Evolutionary conservation across 75 land plant genomes (phyloP), one percentile per base, ranked within the genome.

Genomic region (Selaginella moellendorffii): DNA sequence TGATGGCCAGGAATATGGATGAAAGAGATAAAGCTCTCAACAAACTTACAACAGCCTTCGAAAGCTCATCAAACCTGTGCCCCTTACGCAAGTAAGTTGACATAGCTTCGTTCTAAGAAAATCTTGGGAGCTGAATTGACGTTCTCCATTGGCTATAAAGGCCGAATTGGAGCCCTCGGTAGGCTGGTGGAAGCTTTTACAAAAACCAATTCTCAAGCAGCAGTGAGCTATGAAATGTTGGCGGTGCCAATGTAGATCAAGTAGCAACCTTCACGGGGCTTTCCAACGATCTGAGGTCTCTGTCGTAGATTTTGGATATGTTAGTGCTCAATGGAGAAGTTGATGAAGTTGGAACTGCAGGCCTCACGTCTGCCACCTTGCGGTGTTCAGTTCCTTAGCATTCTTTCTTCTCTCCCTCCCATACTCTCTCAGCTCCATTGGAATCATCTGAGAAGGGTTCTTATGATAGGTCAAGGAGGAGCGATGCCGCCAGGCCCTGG

Each of bases 101-200:
- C n/a, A n/a, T n/a, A n/a, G n/a, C n/a, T n/a, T n/a, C n/a, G n/a
- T n/a, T n/a, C n/a, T n/a, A n/a, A n/a, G n/a, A n/a, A n/a, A n/a
- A n/a, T n/a, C n/a, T n/a, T n/a, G n/a, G n/a, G n/a, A n/a, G n/a
- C n/a, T n/a, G n/a, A n/a, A n/a, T n/a, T n/a, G n/a, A n/a, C n/a
- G n/a, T 1, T 68, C 12, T 63, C 24, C 19, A 31, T 68, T 52
- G 73, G 73, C 54, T 74, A 77, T 42, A 77, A 79, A 54, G 68
- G 66, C 64, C 8, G 91, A 89, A 53, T 76, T 84, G 67, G 77
- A 80, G 29, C 96, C 99, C 14, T 80, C 96, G 24, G 72, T 73
- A 64, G 12, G 75, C 85, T 60, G 99, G 99, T 22, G 96, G 96
- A 1, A 68, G 72, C 8, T 89, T 80, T 80, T 89, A 89, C 58